Base-by-base conservation (phyloP, 2,329 filamentous ascomycete species). In the Diplodia seriata region DNA sequence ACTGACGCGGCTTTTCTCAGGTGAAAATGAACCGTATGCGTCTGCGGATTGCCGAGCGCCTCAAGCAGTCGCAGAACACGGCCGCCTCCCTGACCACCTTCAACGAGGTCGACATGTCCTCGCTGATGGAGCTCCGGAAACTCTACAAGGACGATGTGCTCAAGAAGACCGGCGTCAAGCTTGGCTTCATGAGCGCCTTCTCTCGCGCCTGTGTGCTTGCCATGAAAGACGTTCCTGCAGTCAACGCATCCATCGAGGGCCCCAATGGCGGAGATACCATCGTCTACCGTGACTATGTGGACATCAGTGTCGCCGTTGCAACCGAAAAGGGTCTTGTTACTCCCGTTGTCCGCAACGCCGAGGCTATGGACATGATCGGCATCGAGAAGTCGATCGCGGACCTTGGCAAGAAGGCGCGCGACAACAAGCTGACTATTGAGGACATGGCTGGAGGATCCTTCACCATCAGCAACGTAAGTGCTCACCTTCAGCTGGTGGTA, bases 11-110 rank as follows among this genome's bases (percentile, higher is more conserved):
- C 70, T 68, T 68, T 50, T 71, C 67, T 3, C 74, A 95, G 92
- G 93, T 98, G 76, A 99, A 99, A 87, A 99, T 99, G 95, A 98
- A 98, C 85, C 93, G 95, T 72, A 99, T 99, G 95, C 93, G 95
- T 72, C 88, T 98, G 70, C 90, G 95, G 70, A 99, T 98, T 74
- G 93, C 95, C 62, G 95, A 99, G 85, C 93, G 95, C 74, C 87
- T 99, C 72, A 99, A 99, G 88, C 95, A 99, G 80, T 98, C 95
- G 23, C 95, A 99, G 80, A 99, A 99, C 84, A 98, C 95, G 1
- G 94, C 95, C 62, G 95, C 95, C 54, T 97, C 95, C 4, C 86
- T 99, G 65, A 98, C 95, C 57, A 99, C 95, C 31, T 99, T 99
- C 87, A 97, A 99, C 81, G 94, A 98, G 82, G 95, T 99, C 70